Conservation (phyloP, 2,329 filamentous ascomycete species). For the Calonectria henricotiae region DNA sequence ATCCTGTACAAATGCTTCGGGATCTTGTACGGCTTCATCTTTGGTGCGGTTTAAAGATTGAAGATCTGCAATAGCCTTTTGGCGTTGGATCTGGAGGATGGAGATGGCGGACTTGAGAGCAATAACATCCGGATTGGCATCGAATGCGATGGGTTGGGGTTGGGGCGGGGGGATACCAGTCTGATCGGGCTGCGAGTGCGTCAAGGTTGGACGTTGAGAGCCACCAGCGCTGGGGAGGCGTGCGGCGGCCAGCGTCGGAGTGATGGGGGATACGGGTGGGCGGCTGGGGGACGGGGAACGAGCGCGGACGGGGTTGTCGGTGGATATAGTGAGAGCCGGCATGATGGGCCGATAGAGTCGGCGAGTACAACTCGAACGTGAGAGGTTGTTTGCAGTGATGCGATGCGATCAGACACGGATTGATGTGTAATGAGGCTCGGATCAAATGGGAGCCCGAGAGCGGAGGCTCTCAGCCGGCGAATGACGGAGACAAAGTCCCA, state of each 20-base stretch:
- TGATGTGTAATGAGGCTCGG: constrained; percentile 32
- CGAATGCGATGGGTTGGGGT: constrained; percentile 71
- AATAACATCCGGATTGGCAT: constrained; percentile 86
- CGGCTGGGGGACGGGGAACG: constrained; percentile 64
- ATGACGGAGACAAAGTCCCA: constrained; percentile 18
- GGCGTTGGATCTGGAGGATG: constrained; percentile 88
- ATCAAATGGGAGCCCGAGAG: constrained; percentile 39
- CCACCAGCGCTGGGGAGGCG: constrained; percentile 50
- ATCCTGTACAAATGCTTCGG: constrained; percentile 80
- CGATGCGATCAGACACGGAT: constrained; percentile 31
- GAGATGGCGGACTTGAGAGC: constrained; percentile 89
- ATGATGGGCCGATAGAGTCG: constrained; percentile 42
- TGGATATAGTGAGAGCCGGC: constrained; percentile 56
- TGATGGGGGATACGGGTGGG: constrained; percentile 72
- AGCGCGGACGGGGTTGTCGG: constrained; percentile 50
- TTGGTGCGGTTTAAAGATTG: constrained; percentile 79
- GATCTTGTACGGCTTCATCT: constrained; percentile 78
- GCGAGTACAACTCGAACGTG: not conserved
- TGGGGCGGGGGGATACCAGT: constrained; percentile 64
- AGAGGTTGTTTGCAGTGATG: not conserved
- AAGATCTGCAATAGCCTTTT: constrained; percentile 84
- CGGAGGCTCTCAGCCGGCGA: constrained; percentile 35
- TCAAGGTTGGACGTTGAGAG: constrained; percentile 57
- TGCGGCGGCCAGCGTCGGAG: constrained; percentile 65
- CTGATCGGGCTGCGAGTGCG: constrained; percentile 65